These are phyloP conservation scores for Leucosporidium creatinivorum DNA, from an alignment of 768 basidiomycete genomes.

Conservation along the genomic window DNA sequence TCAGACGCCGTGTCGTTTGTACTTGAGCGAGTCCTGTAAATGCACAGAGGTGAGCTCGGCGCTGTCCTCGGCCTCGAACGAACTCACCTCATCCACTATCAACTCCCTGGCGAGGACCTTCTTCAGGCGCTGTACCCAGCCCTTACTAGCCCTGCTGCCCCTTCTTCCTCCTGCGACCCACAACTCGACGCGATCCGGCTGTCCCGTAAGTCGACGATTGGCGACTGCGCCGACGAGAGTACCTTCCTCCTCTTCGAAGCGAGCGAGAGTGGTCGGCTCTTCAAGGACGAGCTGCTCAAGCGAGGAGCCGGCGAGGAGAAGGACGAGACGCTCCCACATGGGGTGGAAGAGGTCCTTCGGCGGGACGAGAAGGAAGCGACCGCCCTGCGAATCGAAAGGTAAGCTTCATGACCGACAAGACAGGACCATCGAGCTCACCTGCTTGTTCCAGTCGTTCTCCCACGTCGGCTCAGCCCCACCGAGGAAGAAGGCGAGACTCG, in stretches of 20 bases:
- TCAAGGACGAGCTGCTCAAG: conserved; percentile 6
- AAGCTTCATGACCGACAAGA: not conserved
- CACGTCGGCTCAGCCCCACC: conserved; percentile 23
- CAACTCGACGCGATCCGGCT: conserved; percentile 21
- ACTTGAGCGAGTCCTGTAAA: not conserved
- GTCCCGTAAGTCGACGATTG: conserved; percentile 12
- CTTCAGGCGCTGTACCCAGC: conserved; percentile 21
- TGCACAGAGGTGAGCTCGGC: no score
- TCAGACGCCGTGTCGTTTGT: not conserved
- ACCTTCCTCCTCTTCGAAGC: conserved; percentile 6
- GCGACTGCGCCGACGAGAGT: conserved; percentile 26
- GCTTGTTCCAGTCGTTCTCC: conserved; percentile 29
- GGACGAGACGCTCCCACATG: conserved; percentile 30
- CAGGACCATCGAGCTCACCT: conserved; percentile 1
- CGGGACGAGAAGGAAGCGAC: conserved; percentile 24
- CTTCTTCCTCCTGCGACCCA: conserved; percentile 23
- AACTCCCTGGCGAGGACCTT: conserved; percentile 17
- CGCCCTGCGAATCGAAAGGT: conserved; percentile 10
- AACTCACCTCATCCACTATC: conserved; percentile 10
- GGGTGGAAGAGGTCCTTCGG: conserved; percentile 10
- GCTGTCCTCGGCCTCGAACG: not conserved
- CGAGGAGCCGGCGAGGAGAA: conserved; percentile 25
- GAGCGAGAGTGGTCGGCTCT: no score
- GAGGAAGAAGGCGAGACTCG: conserved; percentile 28
- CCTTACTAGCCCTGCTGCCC: conserved; percentile 7